Base-by-base conservation (phyloP, 176 grass and related monocot species). In the Hyparrhenia diplandra region DNA sequence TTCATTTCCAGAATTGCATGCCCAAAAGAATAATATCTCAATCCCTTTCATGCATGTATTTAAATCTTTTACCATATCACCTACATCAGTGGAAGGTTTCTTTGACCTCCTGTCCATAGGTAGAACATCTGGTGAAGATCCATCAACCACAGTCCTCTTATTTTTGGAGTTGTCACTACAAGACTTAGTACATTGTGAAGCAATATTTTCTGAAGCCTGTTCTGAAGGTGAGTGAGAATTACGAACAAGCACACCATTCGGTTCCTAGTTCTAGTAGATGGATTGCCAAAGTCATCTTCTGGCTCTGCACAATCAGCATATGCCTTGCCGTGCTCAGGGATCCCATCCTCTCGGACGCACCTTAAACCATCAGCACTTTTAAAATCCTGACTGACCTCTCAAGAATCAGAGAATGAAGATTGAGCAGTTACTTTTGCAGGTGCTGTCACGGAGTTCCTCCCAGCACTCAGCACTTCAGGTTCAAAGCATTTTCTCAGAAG, bases 21-120 rank as follows among this genome's bases (percentile, higher is more conserved):
- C 91, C 79, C 54, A 87, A 24, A 74, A 45, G 76, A 93, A 97
- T 74, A 93, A 83, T 58, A 71, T 83, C 84, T 97, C 88, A 85
- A 91, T 59, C 10, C 87, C 51, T 69, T 89, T 87, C 77, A 97
- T 83, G 69, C 88, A 83, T 61, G 65, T 72, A 35, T 64, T 35
- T 23, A 97, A 80, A 71, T 91, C 78, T 23, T 31, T 84, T 34
- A n/a, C 40, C 32, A 39, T 58, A 16, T 65, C 55, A 40, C 51
- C 64, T 41, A 51, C 32, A 71, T 42, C 51, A 69, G 4, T 46
- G 43, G 43, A 75, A 36, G 34, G 2, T 78, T 89, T 69, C 69
- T 80, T 76, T 12, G 12, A 69, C 5, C 68, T 83, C 10, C 59
- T 78, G 83, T 88, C 81, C 73, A 62, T 67, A 63, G 41, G 62